Evolutionary conservation across 345 rosid genomes (phyloP), one percentile per base, ranked within the genome.

Genomic region (Citrus inodora): DNA sequence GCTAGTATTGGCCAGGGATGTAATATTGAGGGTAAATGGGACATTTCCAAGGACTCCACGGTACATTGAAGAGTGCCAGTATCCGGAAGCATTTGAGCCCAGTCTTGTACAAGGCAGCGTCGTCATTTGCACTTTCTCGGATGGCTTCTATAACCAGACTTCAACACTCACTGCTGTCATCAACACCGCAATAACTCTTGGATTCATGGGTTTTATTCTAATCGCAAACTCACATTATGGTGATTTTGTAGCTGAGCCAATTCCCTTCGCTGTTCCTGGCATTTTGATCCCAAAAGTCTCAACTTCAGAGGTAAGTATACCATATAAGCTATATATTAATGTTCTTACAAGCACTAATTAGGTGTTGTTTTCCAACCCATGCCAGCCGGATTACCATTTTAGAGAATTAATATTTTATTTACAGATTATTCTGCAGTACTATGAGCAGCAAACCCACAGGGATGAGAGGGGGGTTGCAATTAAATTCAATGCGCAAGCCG

Each of bases 1-100:
- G 88, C 82, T 95, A 21, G 89, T 95, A 14, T 73, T 90, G 80
- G 97, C 98, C 48, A 85, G 64, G 83, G 98, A 95, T 80, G 97
- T 91, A 30, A 46, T 89, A 30, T 53, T 87, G 9, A 84, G 60
- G 75, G 58, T 66, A 38, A 83, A 78, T n/a, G 89, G 91, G 35
- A 77, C 86, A 51, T 89, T 85, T 65, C 91, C 86, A 28, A 87
- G 84, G 78, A 86, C 92, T 19, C 81, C 86, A 28, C 60, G 37
- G 42, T 85, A 88, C 79, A 62, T 81, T 7, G 98, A 95, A 75
- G 98, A 95, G 82, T 95, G 98, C 61, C 94, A 95, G 66, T 61
- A 69, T 74, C 94, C 93, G 0, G 95, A 89, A 25, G 84, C 91
- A 63, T 84, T 93, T 28, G 86, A 93, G 65, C 90, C 90, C 2